These are phyloP conservation scores for Camelina laxa DNA, from an alignment of 345 rosid genomes.

Conservation along the genomic window DNA sequence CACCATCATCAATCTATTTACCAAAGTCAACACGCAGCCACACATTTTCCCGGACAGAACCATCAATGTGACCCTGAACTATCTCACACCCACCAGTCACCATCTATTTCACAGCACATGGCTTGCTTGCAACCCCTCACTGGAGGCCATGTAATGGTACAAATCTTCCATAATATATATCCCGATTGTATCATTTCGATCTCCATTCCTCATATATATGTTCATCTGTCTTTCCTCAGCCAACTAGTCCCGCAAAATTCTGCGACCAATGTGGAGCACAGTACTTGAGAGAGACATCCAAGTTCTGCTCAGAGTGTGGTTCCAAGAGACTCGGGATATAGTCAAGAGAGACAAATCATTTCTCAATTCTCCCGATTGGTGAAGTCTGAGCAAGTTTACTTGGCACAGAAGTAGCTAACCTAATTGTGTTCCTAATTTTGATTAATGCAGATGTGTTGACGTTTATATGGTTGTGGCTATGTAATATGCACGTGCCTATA, in stretches of 20 bases:
- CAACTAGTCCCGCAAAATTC: constrained; percentile 71
- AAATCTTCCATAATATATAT: neutral
- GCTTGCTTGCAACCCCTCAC: constrained; percentile 79
- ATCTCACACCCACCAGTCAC: constrained; percentile 68
- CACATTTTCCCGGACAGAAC: constrained; percentile 65
- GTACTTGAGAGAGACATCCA: constrained; percentile 84
- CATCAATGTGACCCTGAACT: constrained; percentile 77
- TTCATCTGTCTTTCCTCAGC: constrained; percentile 48
- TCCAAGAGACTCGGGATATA: constrained; percentile 79
- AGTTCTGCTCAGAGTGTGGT: constrained; percentile 96
- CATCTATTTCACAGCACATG: constrained; percentile 79
- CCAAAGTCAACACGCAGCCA: constrained; percentile 57
- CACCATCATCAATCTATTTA: constrained; percentile 71
- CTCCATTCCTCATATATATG: constrained; percentile 1
- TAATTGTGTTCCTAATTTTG: neutral
- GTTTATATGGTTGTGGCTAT: neutral
- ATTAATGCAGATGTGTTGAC: neutral
- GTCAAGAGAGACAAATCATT: neutral
- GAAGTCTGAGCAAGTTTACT: neutral
- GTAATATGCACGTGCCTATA: neutral
- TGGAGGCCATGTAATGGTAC: constrained; percentile 58
- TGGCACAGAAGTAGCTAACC: neutral
- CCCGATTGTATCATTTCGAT: neutral
- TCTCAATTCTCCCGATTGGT: neutral
- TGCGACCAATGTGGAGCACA: constrained; percentile 92